Evolutionary conservation across 2,329 filamentous ascomycete species (phyloP).

Genomic region (Peltaster fructicola): DNA sequence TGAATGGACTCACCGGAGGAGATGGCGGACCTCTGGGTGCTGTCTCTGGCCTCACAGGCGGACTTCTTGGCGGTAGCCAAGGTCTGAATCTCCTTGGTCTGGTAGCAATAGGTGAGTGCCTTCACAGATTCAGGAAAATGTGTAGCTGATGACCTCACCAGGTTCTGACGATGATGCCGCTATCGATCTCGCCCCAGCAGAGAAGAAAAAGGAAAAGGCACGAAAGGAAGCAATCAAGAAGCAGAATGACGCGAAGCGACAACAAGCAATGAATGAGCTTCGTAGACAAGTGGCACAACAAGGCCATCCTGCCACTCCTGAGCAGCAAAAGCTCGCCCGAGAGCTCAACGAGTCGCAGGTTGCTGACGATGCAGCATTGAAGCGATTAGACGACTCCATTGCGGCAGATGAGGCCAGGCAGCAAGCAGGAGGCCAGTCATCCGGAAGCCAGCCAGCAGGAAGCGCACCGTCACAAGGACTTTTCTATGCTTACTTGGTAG

Average conservation of each 20-base stretch:
- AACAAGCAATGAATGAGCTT: background rate
- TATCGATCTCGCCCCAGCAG: background rate
- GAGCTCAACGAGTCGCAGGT: background rate
- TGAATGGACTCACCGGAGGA: no score
- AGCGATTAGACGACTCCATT: background rate
- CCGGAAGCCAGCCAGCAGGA: background rate
- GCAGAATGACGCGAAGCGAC: conserved; percentile 1
- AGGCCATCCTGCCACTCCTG: background rate
- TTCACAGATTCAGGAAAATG: no score
- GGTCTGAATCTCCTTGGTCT: conserved; percentile 1
- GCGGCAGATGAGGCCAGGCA: background rate
- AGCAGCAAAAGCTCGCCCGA: background rate
- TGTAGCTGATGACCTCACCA: no score
- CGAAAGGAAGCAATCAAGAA: background rate
- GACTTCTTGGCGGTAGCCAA: conserved; percentile 1
- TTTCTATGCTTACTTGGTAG: conserved; percentile 1
- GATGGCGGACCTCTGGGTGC: no score
- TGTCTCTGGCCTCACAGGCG: background rate
- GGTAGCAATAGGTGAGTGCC: background rate
- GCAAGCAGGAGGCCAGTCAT: background rate
- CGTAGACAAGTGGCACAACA: background rate
- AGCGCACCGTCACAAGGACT: background rate
- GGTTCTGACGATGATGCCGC: conserved; percentile 1
- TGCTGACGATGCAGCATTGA: background rate
- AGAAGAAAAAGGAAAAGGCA: conserved; percentile 1